Evolutionary conservation across 306 rosid species (phyloP).

Genomic region (Cajanus cajan): DNA sequence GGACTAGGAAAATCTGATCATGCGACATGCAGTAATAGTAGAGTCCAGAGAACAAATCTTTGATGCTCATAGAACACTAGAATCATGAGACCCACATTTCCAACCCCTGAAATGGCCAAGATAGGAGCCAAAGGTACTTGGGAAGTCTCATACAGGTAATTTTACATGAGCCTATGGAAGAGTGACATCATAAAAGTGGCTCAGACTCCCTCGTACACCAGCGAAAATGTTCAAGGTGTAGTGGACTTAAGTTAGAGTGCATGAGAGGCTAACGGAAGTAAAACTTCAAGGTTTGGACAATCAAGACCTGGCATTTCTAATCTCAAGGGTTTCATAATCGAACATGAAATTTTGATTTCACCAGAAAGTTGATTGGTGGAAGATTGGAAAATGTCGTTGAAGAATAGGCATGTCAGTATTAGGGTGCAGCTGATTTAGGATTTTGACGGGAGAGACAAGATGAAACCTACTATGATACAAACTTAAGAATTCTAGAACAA

Average conservation of each 20-base stretch:
- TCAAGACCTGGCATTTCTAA: not conserved
- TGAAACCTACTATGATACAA: not conserved
- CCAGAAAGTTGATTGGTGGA: not conserved
- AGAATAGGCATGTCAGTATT: not conserved
- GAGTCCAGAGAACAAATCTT: not conserved
- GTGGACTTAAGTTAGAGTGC: not conserved
- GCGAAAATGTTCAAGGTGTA: not conserved
- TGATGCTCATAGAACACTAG: not conserved
- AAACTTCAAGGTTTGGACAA: not conserved
- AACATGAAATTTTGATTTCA: not conserved
- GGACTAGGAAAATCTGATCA: not conserved
- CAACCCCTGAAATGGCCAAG: not conserved
- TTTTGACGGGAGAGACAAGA: not conserved
- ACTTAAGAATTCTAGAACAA: slow-evolving; percentile 2
- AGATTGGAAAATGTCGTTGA: not conserved
- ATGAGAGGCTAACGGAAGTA: not conserved
- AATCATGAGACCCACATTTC: not conserved
- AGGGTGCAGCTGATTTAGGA: not conserved
- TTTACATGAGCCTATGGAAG: not conserved
- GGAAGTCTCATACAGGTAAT: not conserved
- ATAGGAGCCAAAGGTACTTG: not conserved
- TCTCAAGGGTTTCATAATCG: not conserved
- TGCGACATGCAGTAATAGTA: not conserved
- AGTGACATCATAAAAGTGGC: not conserved
- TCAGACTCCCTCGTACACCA: not conserved